Evolutionary conservation across 2,329 filamentous ascomycete genomes (phyloP).

Genomic region (Phoma sp.): DNA sequence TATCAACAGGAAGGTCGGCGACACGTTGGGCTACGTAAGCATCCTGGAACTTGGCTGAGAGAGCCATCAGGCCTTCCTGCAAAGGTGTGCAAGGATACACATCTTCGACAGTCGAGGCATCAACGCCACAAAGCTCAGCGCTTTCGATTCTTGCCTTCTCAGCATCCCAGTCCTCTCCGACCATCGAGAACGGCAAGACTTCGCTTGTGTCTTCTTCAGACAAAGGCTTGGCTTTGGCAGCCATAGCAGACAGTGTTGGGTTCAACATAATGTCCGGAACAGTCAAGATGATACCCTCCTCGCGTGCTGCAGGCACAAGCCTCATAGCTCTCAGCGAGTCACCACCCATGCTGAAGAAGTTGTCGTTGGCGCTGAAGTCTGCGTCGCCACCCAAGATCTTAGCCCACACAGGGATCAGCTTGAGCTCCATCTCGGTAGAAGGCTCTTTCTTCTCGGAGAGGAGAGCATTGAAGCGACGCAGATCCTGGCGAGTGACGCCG

Average conservation of each 20-base stretch:
- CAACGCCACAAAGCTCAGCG: conserved; percentile 43
- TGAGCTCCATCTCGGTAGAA: conserved; percentile 41
- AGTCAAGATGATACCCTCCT: conserved; percentile 58
- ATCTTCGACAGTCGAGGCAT: conserved; percentile 44
- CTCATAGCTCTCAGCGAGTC: conserved; percentile 63
- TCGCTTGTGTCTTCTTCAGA: conserved; percentile 28
- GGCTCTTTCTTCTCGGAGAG: conserved; percentile 54
- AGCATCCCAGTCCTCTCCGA: conserved; percentile 31
- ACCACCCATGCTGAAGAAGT: conserved; percentile 58
- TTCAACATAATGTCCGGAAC: conserved; percentile 65
- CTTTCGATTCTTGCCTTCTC: conserved; percentile 49
- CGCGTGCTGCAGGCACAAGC: conserved; percentile 62
- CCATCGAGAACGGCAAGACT: conserved; percentile 44
- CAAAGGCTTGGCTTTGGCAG: conserved; percentile 41
- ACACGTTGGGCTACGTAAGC: conserved; percentile 51
- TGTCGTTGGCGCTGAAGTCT: conserved; percentile 45
- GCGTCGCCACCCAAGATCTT: conserved; percentile 42
- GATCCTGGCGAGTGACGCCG: conserved; percentile 40
- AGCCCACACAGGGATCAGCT: conserved; percentile 40
- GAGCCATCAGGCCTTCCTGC: conserved; percentile 52
- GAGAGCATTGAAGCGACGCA: conserved; percentile 41
- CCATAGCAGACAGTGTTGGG: conserved; percentile 57
- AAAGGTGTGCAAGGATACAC: conserved; percentile 53
- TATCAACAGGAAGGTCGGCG: conserved; percentile 41
- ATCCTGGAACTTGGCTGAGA: conserved; percentile 47